Percentiles rank a stretch among this genome's conserved stretches.
Conservation (phyloP, 2,329 filamentous ascomycete species). For the Diaporthe citrichinensis region DNA sequence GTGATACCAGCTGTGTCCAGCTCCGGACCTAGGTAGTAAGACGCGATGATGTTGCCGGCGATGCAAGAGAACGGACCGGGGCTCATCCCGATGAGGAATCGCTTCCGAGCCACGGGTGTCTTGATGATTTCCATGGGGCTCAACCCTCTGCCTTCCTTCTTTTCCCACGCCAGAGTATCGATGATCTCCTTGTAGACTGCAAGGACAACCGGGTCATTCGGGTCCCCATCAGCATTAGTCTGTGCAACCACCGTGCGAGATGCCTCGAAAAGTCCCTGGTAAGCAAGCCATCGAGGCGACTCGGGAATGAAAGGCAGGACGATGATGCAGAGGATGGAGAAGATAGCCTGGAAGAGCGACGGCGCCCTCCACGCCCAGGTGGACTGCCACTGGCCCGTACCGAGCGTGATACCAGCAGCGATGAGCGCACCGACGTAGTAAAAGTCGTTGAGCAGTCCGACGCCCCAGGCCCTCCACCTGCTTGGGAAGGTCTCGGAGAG, state of each 20-base stretch:
- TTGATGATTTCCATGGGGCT: slow-evolving; percentile 54
- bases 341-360: slow-evolving; percentile 54
- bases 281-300: slow-evolving; percentile 62
- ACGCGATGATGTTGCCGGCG: slow-evolving; percentile 57
- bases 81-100: slow-evolving; percentile 56
- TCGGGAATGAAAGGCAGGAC: slow-evolving; percentile 60
- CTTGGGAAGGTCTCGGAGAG: slow-evolving; percentile 64
- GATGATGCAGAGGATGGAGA: slow-evolving; percentile 51
- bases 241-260: slow-evolving; percentile 58
- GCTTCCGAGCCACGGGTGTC: slow-evolving; percentile 52
- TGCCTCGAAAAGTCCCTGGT: slow-evolving; percentile 56
- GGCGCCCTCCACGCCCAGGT: slow-evolving; percentile 61
- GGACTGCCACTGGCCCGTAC: slow-evolving; percentile 55
- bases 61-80: slow-evolving; percentile 51
- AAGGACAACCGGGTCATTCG: slow-evolving; percentile 54
- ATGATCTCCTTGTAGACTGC: slow-evolving; percentile 60
- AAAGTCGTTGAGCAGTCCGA: slow-evolving; percentile 53
- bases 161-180: slow-evolving; percentile 62
- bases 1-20: slow-evolving; percentile 62
- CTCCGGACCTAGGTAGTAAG: slow-evolving; percentile 58
- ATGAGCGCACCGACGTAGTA: slow-evolving; percentile 58
- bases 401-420: slow-evolving; percentile 62
- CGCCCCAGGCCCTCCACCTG: slow-evolving; percentile 60
- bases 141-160: slow-evolving; percentile 55
- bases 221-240: slow-evolving; percentile 60